Base-by-base conservation (phyloP, 768 basidiomycete species). In the Hemileccinum impolitum region DNA sequence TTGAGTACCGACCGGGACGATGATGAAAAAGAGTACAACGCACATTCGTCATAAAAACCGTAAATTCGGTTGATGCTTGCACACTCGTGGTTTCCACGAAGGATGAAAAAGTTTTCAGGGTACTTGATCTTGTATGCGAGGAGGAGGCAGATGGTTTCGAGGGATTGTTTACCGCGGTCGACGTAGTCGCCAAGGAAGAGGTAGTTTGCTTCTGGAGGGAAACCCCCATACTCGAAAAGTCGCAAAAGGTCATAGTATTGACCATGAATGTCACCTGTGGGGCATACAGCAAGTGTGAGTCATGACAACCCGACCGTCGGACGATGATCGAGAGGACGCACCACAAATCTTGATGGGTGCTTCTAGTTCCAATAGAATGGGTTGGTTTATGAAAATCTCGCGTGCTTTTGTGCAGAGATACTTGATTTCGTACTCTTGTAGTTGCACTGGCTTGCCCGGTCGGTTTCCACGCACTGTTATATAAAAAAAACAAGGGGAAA, bases 111-210 rank as follows among this genome's bases (percentile, higher is more conserved):
- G 79, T 99, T 99, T 82, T 99, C 95, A 45, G 95, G 95, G 78
- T 97, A 99, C 80, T 98, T 99, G 80, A 95, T 95, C 82, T 99
- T 99, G 88, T 99, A 99, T 39, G 95, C 94, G 58, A 99, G 84
- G 51, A 99, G 80, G 39, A 99, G 84, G 69, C 95, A 97, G 69
- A 99, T 99, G n/a, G 95, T 99, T 75, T 99, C 95, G 63, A 99
- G 81, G 40, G 90, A 93, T 71, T 99, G 95, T 72, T 99, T 99
- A 61, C 95, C 95, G 69, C 95, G 87, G 75, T 99, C 95, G 64
- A 99, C 95, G 66, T 99, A 99, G 74, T 99, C 95, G 55, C 95
- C 95, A 45, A 99, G 84, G 82, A 99, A 99, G 59, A 99, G 88
- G 74, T 99, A 99, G 75, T 99, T 99, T 51, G 95, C 94, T 83